phyloP scores from a whole-genome alignment of 2,329 filamentous ascomycete species.

The Calonectria pteridis region DNA sequence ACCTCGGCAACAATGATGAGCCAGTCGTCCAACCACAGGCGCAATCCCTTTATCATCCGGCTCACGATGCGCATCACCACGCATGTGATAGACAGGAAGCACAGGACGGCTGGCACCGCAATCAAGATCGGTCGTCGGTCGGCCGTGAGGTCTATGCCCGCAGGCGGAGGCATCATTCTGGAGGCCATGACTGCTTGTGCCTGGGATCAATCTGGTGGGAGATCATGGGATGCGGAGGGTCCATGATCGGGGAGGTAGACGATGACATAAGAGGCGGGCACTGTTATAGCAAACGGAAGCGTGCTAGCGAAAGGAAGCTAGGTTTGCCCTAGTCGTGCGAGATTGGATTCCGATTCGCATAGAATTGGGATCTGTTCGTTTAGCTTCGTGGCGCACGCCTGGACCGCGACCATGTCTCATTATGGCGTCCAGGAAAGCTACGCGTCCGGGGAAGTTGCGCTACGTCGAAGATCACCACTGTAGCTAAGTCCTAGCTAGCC shows the following conservation, averaged over 20 bases:
- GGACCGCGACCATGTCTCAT: not conserved
- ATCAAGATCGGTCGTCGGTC: slow-evolving; percentile 34
- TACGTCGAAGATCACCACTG: not conserved
- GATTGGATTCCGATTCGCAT: not conserved
- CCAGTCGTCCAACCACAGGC: slow-evolving; percentile 43
- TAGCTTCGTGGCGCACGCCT: not conserved
- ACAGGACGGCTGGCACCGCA: slow-evolving; percentile 21
- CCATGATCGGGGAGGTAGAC: not conserved
- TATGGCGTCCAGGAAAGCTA: not conserved
- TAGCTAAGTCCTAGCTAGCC: not conserved
- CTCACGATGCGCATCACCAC: slow-evolving; percentile 35
- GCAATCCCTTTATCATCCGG: slow-evolving; percentile 32
- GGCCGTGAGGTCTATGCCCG: slow-evolving; percentile 38
- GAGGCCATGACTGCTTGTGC: not conserved
- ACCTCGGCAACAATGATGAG: slow-evolving; percentile 41
- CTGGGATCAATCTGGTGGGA: not conserved
- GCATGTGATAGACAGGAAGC: not conserved
- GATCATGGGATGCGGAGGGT: not conserved
- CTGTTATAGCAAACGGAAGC: not conserved
- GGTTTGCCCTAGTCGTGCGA: not conserved
- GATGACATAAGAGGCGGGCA: not conserved
- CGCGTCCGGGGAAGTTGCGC: not conserved
- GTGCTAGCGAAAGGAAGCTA: not conserved
- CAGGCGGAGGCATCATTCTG: slow-evolving; percentile 17
- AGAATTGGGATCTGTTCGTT: not conserved